Evolutionary conservation across 345 rosid genomes (phyloP).

Genomic region (Angophora floribunda): DNA sequence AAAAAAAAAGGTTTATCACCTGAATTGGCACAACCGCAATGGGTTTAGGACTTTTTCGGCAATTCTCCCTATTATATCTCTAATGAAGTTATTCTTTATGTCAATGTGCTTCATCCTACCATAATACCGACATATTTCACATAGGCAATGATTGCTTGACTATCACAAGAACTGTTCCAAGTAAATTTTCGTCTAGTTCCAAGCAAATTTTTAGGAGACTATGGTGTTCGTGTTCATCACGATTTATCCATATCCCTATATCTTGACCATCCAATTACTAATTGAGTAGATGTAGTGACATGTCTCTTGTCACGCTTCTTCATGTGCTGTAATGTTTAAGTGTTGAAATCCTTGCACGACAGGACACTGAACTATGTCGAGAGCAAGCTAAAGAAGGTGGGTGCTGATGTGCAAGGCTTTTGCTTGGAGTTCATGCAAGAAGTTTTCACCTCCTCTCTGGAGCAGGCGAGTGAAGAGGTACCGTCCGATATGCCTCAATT

Average conservation of each 20-base stretch:
- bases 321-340: not conserved
- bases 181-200: not conserved
- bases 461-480: not conserved
- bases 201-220: not conserved
- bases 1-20: no score
- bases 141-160: no score
- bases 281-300: not conserved
- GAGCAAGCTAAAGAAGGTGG: constrained; percentile 7
- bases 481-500: not conserved
- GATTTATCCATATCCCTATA: not conserved
- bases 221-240: not conserved
- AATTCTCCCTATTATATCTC: no score
- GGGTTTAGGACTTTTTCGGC: no score
- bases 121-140: no score
- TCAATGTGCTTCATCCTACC: no score
- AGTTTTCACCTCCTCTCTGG: not conserved
- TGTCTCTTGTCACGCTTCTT: not conserved
- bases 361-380: not conserved
- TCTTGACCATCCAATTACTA: not conserved
- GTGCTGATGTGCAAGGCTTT: constrained; percentile 14
- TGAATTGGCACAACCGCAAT: no score
- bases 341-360: not conserved
- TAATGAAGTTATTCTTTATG: no score
- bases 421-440: constrained; percentile 15
- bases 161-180: no score